These are phyloP conservation scores for Phoenix dactylifera DNA, from an alignment of 176 grass and related monocot species.

Conservation along the genomic window DNA sequence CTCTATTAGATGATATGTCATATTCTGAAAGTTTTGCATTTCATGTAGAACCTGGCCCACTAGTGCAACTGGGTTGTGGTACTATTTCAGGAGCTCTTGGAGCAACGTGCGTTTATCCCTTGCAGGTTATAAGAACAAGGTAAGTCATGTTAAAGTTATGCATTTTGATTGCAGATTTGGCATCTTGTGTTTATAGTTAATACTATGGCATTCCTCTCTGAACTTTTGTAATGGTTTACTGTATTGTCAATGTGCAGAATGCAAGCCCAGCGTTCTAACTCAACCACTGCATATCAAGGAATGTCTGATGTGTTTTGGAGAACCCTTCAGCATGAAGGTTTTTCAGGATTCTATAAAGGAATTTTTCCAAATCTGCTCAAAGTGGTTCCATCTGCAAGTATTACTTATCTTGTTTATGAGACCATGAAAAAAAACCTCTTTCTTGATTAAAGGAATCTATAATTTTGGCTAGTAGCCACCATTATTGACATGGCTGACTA, in stretches of 20 bases:
- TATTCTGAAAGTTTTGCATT: slow-evolving; percentile 1
- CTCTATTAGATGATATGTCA: too few relatives aligned
- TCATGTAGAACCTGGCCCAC: slow-evolving; percentile 77
- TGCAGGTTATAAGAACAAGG: slow-evolving; percentile 93
- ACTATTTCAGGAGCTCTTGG: slow-evolving; percentile 80
- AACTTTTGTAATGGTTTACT: too few relatives aligned
- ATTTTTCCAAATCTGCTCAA: slow-evolving; percentile 76
- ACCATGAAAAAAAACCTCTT: slow-evolving; percentile 76
- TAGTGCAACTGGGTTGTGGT: slow-evolving; percentile 73
- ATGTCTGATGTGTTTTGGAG: slow-evolving; percentile 71
- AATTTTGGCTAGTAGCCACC: slow-evolving; percentile 35
- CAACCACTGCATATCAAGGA: slow-evolving; percentile 56
- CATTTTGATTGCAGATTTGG: too few relatives aligned
- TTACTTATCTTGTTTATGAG: slow-evolving; percentile 91
- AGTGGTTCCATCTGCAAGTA: slow-evolving; percentile 80
- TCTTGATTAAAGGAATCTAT: slow-evolving; percentile 39
- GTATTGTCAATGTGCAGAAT: slow-evolving; percentile 33
- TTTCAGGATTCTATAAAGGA: slow-evolving; percentile 78
- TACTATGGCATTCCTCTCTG: too few relatives aligned
- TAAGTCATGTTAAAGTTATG: slow-evolving; percentile 6
- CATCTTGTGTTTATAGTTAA: too few relatives aligned
- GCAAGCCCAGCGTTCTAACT: slow-evolving; percentile 56
- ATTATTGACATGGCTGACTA: slow-evolving; percentile 63
- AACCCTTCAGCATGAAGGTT: slow-evolving; percentile 46
- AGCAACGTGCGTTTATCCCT: slow-evolving; percentile 81